Evolutionary conservation across 2,329 filamentous ascomycete genomes (phyloP).

Genomic region (Botrytis elliptica): DNA sequence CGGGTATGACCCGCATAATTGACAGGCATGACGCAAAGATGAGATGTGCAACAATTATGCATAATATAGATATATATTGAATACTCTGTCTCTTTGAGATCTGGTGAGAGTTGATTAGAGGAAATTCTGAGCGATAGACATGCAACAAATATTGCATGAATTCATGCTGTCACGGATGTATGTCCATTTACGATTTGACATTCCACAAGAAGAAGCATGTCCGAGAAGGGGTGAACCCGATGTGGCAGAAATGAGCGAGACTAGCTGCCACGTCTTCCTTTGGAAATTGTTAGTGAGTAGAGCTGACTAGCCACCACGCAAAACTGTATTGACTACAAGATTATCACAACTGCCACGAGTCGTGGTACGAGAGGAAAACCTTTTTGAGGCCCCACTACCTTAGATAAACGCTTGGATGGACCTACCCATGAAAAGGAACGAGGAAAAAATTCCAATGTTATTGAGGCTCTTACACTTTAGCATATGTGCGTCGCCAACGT

Average conservation of each 20-base stretch:
- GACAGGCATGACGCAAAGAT: slow-evolving; percentile 1
- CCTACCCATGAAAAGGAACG: not conserved
- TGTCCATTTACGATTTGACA: not conserved
- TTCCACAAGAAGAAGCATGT: not conserved
- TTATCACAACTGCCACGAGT: not conserved
- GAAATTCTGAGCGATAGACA: not conserved
- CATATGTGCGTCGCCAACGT: not conserved
- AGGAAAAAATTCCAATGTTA: not conserved
- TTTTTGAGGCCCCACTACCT: not conserved
- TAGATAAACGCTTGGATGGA: not conserved
- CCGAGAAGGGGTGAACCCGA: not conserved
- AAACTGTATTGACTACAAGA: not conserved
- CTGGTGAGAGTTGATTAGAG: not conserved
- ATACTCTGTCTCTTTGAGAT: not conserved
- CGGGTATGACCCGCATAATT: not conserved
- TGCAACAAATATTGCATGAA: not conserved
- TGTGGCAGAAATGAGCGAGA: slow-evolving; percentile 1
- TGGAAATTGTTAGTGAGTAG: not conserved
- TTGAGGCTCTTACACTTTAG: not conserved
- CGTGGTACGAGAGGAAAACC: not conserved
- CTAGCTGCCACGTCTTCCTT: not conserved
- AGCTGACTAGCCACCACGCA: not conserved
- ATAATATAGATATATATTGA: not conserved
- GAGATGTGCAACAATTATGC: slow-evolving; percentile 3
- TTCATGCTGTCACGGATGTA: not conserved